phyloP scores from a whole-genome alignment of 2,329 filamentous ascomycete species.

The Aspergillus tubingensis region DNA sequence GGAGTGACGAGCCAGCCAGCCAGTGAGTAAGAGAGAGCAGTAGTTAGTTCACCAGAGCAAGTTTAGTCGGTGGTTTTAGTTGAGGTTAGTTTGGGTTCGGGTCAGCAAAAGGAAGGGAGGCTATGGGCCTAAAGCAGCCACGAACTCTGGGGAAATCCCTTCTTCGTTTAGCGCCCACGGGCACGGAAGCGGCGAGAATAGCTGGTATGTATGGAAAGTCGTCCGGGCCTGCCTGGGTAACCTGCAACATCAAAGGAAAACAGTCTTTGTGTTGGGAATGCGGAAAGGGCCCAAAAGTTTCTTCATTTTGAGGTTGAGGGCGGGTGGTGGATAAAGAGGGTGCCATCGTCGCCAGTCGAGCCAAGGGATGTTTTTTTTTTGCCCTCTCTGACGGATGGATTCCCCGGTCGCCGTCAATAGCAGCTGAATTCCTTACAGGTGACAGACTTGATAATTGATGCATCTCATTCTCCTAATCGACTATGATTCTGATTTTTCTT shows the following conservation, averaged over 20 bases:
- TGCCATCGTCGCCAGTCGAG: no score
- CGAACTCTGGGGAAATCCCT: neutral
- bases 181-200: neutral
- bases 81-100: constrained; percentile 9
- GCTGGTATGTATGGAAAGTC: neutral
- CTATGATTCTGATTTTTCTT: no score
- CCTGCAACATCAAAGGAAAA: neutral
- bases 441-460: neutral
- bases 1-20: constrained; percentile 7
- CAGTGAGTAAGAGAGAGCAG: neutral
- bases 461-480: neutral
- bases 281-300: neutral
- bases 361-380: neutral
- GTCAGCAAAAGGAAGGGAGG: neutral
- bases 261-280: neutral
- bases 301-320: no score
- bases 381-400: neutral
- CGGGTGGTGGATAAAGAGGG: neutral
- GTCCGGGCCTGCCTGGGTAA: neutral
- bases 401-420: neutral
- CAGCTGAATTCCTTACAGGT: neutral
- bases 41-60: neutral
- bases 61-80: constrained; percentile 8
- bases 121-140: neutral
- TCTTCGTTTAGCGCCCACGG: neutral